These are phyloP conservation scores for Allium cepa DNA, from an alignment of 106 monocot genomes.

Conservation along the genomic window DNA sequence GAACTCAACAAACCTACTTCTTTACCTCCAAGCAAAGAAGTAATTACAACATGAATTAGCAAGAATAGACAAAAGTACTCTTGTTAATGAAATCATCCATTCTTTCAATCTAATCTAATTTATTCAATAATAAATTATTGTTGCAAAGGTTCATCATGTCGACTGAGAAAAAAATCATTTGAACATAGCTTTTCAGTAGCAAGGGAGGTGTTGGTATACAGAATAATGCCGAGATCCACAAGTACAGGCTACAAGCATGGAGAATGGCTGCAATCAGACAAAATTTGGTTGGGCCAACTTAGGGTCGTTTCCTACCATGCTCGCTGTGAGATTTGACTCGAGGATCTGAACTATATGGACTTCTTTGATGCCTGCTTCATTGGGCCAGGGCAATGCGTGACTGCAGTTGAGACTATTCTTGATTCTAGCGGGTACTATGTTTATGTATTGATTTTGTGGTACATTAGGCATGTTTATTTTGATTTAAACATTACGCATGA, in stretches of 20 bases:
- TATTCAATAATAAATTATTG: too few species aligned
- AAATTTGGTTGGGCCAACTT: conserved; percentile 97
- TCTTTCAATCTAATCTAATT: too few species aligned
- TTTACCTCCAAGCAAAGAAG: too few species aligned
- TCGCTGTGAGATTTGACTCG: conserved; percentile 92
- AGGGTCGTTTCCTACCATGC: conserved; percentile 83
- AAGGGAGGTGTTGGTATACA: conserved; percentile 91
- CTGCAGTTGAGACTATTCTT: conserved; percentile 75
- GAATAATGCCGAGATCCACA: conserved; percentile 82
- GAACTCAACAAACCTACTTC: too few species aligned
- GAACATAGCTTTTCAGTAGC: conserved; percentile 96
- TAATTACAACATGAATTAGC: too few species aligned
- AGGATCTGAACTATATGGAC: conserved; percentile 81
- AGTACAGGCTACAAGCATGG: conserved; percentile 95
- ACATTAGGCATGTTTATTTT: too few species aligned
- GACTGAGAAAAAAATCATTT: conserved; percentile 44
- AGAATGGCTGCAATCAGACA: conserved; percentile 95
- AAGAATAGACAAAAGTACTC: too few species aligned
- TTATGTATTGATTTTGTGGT: background rate
- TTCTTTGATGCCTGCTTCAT: conserved; percentile 90
- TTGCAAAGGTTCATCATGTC: conserved; percentile 15
- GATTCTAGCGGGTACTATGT: conserved; percentile 94
- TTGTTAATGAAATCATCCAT: too few species aligned
- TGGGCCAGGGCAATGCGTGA: conserved; percentile 57
- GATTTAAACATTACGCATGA: too few species aligned